Evolutionary conservation across 192 early-diverging fungal genomes (phyloP).

Genomic region (Gonapodya sp.): DNA sequence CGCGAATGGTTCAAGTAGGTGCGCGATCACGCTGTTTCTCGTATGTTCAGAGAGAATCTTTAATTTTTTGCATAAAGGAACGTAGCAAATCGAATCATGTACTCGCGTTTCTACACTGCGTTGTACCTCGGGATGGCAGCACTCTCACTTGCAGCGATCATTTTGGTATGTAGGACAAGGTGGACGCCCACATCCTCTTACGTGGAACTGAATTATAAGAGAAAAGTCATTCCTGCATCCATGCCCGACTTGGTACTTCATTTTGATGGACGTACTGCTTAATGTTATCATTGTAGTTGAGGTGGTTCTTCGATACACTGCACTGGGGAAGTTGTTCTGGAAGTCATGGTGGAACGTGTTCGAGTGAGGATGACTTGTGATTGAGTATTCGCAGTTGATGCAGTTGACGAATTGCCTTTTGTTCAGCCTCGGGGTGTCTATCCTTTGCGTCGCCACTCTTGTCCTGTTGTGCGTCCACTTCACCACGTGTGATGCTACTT

Average conservation of each 20-base stretch:
- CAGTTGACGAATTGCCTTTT: background rate
- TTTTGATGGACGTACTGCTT: background rate
- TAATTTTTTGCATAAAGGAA: background rate
- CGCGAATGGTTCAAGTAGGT: background rate
- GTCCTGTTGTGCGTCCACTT: background rate
- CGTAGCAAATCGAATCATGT: background rate
- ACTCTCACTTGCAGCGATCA: background rate
- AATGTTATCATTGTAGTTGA: background rate
- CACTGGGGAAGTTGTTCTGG: constrained; percentile 6
- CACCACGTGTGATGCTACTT: background rate
- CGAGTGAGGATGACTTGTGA: background rate
- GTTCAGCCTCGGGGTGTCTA: background rate
- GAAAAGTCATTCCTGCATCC: background rate
- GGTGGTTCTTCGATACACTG: background rate
- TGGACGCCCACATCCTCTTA: background rate
- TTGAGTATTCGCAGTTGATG: background rate
- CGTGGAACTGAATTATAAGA: background rate
- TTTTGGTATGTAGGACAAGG: background rate
- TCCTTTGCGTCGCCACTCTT: constrained; percentile 7
- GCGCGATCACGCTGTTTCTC: background rate
- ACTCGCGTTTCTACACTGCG: background rate
- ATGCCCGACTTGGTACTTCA: background rate
- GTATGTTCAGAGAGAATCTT: background rate
- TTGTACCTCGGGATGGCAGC: background rate
- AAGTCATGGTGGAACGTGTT: constrained; percentile 8